phyloP scores from a whole-genome alignment of 176 grass and related monocot species.

The Bothriochloa decipiens region DNA sequence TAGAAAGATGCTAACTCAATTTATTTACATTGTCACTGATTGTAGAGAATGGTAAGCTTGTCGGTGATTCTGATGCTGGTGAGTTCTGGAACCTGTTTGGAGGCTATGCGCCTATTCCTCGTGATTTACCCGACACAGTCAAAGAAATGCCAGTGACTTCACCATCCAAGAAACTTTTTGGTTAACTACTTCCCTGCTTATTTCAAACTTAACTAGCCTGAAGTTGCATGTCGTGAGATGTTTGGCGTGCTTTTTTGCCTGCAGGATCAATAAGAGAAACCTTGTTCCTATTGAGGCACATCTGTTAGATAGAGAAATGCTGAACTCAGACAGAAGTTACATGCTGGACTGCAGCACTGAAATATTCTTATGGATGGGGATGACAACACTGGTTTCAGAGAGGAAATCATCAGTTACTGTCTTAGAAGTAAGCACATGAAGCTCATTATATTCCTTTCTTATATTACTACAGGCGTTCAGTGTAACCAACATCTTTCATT shows the following conservation, averaged over 20 bases:
- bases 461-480: background rate
- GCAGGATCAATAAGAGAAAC: constrained; percentile 75
- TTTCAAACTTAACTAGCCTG: constrained; percentile 15
- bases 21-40: constrained; percentile 8
- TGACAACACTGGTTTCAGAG: constrained; percentile 69
- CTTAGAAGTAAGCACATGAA: constrained; percentile 65
- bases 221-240: background rate
- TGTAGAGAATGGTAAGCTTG: constrained; percentile 81
- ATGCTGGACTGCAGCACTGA: constrained; percentile 69
- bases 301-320: constrained; percentile 61
- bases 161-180: constrained; percentile 57
- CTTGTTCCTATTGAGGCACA: constrained; percentile 53
- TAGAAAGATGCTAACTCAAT: constrained; percentile 13
- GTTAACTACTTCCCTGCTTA: constrained; percentile 43
- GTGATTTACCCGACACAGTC: constrained; percentile 40
- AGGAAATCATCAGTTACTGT: constrained; percentile 61
- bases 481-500: constrained; percentile 16
- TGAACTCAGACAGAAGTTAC: constrained; percentile 82
- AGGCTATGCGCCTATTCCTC: constrained; percentile 76
- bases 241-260: constrained; percentile 44
- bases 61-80: constrained; percentile 76
- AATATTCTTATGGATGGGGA: constrained; percentile 87
- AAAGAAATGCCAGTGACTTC: constrained; percentile 14
- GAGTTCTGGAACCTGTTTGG: constrained; percentile 87
- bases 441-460: constrained; percentile 20